A percentile compares a stretch with the other conserved stretches of the same genome.
Evolutionary conservation across 2,329 filamentous ascomycete species (phyloP).

Genomic region (Aureobasidium pullulans): DNA sequence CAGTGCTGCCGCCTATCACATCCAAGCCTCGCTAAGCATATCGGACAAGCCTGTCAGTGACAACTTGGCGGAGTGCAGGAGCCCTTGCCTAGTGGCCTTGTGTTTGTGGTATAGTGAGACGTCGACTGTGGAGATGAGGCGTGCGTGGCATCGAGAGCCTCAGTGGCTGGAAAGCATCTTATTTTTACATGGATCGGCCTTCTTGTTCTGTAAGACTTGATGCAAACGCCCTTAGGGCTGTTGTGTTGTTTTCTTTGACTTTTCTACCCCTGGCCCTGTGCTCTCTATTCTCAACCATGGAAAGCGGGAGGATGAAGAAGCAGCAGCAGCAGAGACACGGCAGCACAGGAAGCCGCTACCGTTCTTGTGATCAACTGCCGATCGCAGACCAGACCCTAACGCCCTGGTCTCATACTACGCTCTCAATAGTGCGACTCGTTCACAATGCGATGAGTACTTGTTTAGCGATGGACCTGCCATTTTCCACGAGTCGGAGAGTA

Average conservation of each 20-base stretch:
- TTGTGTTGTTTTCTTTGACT: neutral
- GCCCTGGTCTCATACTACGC: neutral
- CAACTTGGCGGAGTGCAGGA: neutral
- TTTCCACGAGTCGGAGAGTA: conserved; percentile 4
- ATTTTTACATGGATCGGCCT: neutral
- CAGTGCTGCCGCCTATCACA: neutral
- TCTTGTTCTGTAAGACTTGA: neutral
- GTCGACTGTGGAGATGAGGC: conserved; percentile 3
- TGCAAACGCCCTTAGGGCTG: neutral
- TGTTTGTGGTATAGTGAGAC: conserved; percentile 12
- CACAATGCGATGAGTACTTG: neutral
- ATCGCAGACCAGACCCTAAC: neutral
- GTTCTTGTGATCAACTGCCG: conserved; percentile 3
- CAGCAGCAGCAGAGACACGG: neutral
- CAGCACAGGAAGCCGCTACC: neutral
- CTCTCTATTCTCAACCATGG: neutral
- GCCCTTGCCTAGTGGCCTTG: neutral
- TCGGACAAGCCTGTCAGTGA: neutral
- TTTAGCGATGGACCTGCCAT: neutral
- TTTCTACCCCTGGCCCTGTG: neutral
- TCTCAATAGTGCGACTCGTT: neutral
- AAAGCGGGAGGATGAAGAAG: neutral
- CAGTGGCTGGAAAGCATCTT: neutral
- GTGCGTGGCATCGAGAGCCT: conserved; percentile 6
- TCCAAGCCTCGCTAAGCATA: conserved; percentile 11